Conservation (phyloP, 2,329 filamentous ascomycete species). For the Calonectria montana region DNA sequence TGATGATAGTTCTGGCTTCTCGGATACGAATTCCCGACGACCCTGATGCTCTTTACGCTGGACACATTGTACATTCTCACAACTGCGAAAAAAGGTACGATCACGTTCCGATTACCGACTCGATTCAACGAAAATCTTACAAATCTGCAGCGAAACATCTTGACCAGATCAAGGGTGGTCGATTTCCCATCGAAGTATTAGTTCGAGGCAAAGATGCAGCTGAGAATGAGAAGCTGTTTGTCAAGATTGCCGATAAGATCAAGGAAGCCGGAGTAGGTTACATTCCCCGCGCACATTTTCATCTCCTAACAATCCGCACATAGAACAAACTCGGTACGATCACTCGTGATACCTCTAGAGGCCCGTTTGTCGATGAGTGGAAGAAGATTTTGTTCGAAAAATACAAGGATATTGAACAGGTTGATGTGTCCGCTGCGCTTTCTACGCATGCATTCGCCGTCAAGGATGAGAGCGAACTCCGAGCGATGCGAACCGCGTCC, state of each 20-base stretch:
- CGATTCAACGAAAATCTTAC: slow-evolving; percentile 46
- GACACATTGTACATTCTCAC: slow-evolving; percentile 93
- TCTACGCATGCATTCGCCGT: slow-evolving; percentile 87
- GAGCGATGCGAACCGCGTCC: slow-evolving; percentile 92
- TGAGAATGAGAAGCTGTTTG: slow-evolving; percentile 90
- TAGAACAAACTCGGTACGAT: slow-evolving; percentile 92
- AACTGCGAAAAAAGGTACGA: slow-evolving; percentile 94
- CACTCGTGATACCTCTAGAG: slow-evolving; percentile 84
- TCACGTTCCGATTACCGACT: neutral
- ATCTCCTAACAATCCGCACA: slow-evolving; percentile 21
- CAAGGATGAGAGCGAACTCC: slow-evolving; percentile 95
- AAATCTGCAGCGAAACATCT: slow-evolving; percentile 82
- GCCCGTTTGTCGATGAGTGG: slow-evolving; percentile 97
- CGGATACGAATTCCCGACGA: slow-evolving; percentile 98
- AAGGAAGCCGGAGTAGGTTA: slow-evolving; percentile 83
- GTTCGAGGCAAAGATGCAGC: slow-evolving; percentile 92
- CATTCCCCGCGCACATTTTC: slow-evolving; percentile 9
- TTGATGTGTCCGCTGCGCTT: slow-evolving; percentile 85
- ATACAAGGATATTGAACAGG: slow-evolving; percentile 87
- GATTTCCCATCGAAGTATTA: slow-evolving; percentile 91
- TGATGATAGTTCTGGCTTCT: slow-evolving; percentile 89
- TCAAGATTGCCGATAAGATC: slow-evolving; percentile 85
- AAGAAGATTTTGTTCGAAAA: slow-evolving; percentile 83
- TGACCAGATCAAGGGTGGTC: slow-evolving; percentile 90
- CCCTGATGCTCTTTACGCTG: slow-evolving; percentile 89